These are phyloP conservation scores for Beauveria bassiana DNA, from an alignment of 2,329 filamentous ascomycete species.

Conservation along the genomic window DNA sequence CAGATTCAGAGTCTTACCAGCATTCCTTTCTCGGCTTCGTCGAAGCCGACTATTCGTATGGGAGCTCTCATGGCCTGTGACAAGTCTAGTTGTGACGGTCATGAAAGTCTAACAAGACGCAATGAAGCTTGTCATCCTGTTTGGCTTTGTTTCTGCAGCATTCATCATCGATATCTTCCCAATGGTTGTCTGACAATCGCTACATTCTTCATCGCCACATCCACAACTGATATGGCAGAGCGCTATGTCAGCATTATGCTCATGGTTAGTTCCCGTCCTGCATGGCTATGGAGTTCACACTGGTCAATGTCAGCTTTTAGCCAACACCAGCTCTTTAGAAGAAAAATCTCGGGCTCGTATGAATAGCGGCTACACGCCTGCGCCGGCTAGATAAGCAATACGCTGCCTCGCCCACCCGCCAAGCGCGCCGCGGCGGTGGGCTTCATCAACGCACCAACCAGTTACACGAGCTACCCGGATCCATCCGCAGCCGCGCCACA, in stretches of 20 bases:
- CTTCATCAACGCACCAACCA: constrained; percentile 59
- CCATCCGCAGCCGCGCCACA: constrained; percentile 36
- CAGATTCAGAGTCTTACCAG: constrained; percentile 26
- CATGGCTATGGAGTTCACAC: not conserved
- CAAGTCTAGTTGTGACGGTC: not conserved
- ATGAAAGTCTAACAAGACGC: not conserved
- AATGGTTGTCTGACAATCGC: constrained; percentile 20
- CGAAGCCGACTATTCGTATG: constrained; percentile 34
- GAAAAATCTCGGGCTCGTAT: constrained; percentile 49
- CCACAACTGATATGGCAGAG: constrained; percentile 14
- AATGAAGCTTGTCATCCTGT: constrained; percentile 42
- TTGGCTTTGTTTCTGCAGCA: constrained; percentile 46
- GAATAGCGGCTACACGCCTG: constrained; percentile 54
- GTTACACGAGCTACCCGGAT: constrained; percentile 65
- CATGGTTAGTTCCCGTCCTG: constrained; percentile 36
- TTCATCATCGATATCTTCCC: constrained; percentile 48
- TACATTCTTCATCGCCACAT: constrained; percentile 18
- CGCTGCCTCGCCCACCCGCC: constrained; percentile 65
- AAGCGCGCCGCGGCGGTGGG: constrained; percentile 65
- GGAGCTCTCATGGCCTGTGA: not conserved
- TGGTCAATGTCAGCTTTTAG: no score
- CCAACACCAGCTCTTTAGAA: not conserved
- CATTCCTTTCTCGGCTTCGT: constrained; percentile 31
- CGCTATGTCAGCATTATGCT: constrained; percentile 57
- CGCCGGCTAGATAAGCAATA: constrained; percentile 70